Base-by-base conservation (phyloP, 345 rosid species). In the Hibiscus trionum region DNA sequence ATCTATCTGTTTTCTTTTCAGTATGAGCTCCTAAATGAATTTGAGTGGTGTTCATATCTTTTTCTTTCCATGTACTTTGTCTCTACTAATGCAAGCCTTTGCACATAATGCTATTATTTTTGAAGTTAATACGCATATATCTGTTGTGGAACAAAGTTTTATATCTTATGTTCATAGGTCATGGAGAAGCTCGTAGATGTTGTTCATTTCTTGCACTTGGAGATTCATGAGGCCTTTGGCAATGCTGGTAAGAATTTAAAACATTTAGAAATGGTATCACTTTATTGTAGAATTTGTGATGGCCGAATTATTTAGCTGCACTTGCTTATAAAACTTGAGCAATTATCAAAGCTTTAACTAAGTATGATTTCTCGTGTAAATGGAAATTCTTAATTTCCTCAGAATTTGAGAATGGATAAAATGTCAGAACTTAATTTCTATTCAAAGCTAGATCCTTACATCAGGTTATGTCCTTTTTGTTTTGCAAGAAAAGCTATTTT, bases 151-250 rank as follows among this genome's bases (percentile, higher is more conserved):
- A 35, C 19, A 4, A 52, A 62, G 24, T 62, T 53, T 73, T 19
- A 69, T 56, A 56, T 72, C 17, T 55, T 71, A 19, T 66, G 42
- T 79, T 76, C 72, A 53, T 74, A 95, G 99, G 98, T 95, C 76
- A 92, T 89, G 96, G 98, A 88, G 90, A 92, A 92, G 83, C 91
- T 95, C 31, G 97, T 92, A 35, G 99, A 95, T 70, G 84, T 89
- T 83, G 99, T 92, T 66, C 88, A 88, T 82, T 90, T 90, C 85
- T 84, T 95, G 84, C 98, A 95, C 80, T 81, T 86, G 82, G 99
- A 92, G 81, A 95, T 95, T 73, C 91, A 86, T 17, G 93, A 89
- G 81, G 90, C 94, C 75, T 95, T 95, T 84, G 96, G 91, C 61
- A 77, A 69, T 79, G 90, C 94, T 14, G 98, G 99, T 92, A 80